Evolutionary conservation across 495 filamentous ascomycete genomes (phyloP).

Genomic region (Penicillium angulare): DNA sequence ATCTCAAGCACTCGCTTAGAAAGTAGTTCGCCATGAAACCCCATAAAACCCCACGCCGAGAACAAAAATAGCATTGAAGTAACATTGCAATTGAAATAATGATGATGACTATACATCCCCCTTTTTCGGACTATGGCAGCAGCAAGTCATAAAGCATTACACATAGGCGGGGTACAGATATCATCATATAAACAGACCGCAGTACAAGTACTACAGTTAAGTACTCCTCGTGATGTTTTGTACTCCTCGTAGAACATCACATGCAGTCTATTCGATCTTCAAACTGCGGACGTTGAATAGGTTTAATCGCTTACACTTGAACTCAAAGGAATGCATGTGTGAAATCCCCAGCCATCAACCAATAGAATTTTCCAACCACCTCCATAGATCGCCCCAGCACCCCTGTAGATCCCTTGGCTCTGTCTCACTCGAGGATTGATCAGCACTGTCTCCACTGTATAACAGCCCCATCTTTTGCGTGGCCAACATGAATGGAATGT

Average conservation of each 20-base stretch:
- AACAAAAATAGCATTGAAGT: too few relatives aligned
- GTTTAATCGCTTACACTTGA: neutral
- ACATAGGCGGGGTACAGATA: too few relatives aligned
- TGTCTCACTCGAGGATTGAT: neutral
- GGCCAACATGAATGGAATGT: constrained; percentile 7
- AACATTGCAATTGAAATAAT: neutral
- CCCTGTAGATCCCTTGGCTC: constrained; percentile 1
- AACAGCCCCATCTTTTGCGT: constrained; percentile 2
- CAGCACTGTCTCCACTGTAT: constrained; percentile 9
- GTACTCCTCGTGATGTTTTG: too few relatives aligned
- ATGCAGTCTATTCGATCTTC: too few relatives aligned
- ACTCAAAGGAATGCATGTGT: neutral
- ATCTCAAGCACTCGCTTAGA: neutral
- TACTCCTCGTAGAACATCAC: too few relatives aligned
- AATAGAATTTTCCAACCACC: neutral
- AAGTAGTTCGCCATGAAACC: neutral
- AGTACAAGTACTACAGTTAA: too few relatives aligned
- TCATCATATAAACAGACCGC: too few relatives aligned
- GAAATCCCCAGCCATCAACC: neutral
- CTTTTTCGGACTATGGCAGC: too few relatives aligned
- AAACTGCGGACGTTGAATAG: too few relatives aligned
- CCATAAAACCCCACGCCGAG: too few relatives aligned
- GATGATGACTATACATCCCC: too few relatives aligned
- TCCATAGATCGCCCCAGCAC: neutral
- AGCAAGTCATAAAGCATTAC: too few relatives aligned